phyloP scores from a whole-genome alignment of 345 rosid species.

The Eutrema japonicum region DNA sequence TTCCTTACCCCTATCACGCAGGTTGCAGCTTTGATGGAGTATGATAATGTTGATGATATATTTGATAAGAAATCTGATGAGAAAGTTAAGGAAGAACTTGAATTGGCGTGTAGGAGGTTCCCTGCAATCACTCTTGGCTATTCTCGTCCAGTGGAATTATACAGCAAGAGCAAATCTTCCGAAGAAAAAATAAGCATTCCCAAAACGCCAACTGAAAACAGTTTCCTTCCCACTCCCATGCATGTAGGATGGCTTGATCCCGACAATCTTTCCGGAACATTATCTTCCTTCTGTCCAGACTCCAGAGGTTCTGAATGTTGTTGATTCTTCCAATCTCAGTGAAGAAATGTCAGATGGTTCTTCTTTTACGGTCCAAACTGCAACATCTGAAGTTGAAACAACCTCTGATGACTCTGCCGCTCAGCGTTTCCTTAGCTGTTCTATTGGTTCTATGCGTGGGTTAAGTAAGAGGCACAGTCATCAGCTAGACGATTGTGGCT shows the following conservation, averaged over 20 bases:
- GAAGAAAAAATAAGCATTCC: constrained; percentile 44
- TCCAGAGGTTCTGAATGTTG: constrained; percentile 47
- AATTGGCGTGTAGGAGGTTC: constrained; percentile 68
- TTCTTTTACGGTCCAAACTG: constrained; percentile 37
- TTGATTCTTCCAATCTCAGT: constrained; percentile 44
- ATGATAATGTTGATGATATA: constrained; percentile 55
- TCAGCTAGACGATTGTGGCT: constrained; percentile 75
- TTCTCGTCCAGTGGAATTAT: constrained; percentile 63
- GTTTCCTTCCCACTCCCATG: constrained; percentile 47
- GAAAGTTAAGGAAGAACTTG: constrained; percentile 54
- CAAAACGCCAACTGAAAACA: constrained; percentile 45
- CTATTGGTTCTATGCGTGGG: constrained; percentile 64
- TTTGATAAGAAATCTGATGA: constrained; percentile 47
- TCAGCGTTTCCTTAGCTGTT: constrained; percentile 55
- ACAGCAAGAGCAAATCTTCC: constrained; percentile 46
- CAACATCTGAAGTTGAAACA: constrained; percentile 46
- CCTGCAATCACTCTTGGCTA: constrained; percentile 75
- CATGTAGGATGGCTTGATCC: constrained; percentile 58
- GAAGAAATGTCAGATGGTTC: constrained; percentile 45
- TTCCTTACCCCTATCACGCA: constrained; percentile 29
- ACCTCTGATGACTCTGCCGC: constrained; percentile 39
- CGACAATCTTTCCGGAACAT: constrained; percentile 46
- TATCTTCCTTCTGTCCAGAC: constrained; percentile 51
- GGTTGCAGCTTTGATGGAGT: constrained; percentile 64
- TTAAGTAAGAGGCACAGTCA: constrained; percentile 64